Conservation (phyloP, 139 green algal genomes). For the Chlamydomonas applanata region DNA sequence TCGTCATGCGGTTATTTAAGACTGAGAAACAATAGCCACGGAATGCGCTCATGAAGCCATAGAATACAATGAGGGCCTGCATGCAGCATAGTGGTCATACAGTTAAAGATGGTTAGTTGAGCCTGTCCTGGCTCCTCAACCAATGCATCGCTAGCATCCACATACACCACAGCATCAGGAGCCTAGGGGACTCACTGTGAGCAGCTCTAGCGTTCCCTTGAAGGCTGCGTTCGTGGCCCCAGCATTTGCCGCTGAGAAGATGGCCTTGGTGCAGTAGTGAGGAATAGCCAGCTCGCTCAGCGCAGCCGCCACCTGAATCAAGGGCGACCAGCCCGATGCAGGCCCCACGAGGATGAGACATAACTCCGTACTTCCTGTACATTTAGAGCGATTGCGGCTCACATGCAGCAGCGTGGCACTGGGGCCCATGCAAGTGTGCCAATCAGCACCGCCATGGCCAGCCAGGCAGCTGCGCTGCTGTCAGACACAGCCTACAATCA, state of each 20-base stretch:
- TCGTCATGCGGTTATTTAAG: constrained; percentile 73
- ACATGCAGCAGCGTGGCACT: too few species aligned
- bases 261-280: constrained; percentile 65
- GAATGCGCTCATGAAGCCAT: constrained; percentile 54
- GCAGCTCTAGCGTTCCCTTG: constrained; percentile 37
- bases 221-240: constrained; percentile 27
- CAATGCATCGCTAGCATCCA: too few species aligned
- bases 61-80: constrained; percentile 51
- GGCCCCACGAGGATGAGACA: too few species aligned
- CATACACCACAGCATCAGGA: background rate
- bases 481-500: too few species aligned
- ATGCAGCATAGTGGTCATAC: too few species aligned
- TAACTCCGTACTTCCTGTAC: too few species aligned
- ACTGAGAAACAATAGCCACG: constrained; percentile 73
- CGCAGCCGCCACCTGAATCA: constrained; percentile 32
- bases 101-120: too few species aligned
- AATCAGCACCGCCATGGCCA: too few species aligned
- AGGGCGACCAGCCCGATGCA: background rate
- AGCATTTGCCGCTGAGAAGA: constrained; percentile 57
- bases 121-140: too few species aligned
- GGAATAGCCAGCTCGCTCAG: constrained; percentile 75
- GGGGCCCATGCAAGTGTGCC: too few species aligned
- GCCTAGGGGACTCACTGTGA: constrained; percentile 28
- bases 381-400: too few species aligned
- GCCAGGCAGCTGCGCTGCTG: too few species aligned